Evolutionary conservation across 768 basidiomycete species (phyloP).

Genomic region (Chlorophyllum brunneum): DNA sequence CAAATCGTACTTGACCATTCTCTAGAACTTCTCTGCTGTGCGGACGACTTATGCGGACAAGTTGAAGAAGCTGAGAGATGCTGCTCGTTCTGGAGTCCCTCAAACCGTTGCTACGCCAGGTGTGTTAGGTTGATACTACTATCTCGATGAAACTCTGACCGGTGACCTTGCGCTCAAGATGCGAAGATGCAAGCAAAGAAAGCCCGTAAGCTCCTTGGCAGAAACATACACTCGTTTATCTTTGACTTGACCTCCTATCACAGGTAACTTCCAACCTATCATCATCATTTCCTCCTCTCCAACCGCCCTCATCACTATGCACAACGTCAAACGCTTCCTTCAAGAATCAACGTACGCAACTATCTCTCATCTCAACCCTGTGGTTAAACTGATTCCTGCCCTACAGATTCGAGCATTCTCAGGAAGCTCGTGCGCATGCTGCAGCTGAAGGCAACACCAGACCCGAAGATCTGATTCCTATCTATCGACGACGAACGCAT

Average conservation of each 20-base stretch:
- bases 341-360: slow-evolving; percentile 75
- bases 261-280: slow-evolving; percentile 81
- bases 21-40: slow-evolving; percentile 80
- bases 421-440: slow-evolving; percentile 67
- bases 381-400: neutral
- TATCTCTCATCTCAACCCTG: neutral
- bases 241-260: neutral
- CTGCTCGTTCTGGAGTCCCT: slow-evolving; percentile 47
- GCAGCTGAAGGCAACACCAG: slow-evolving; percentile 67
- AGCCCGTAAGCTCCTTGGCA: slow-evolving; percentile 46
- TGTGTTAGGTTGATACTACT: slow-evolving; percentile 14
- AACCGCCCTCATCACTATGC: slow-evolving; percentile 94
- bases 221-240: neutral
- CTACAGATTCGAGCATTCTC: slow-evolving; percentile 67
- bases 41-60: slow-evolving; percentile 67
- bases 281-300: slow-evolving; percentile 97
- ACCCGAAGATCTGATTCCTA: slow-evolving; percentile 82
- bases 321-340: slow-evolving; percentile 92
- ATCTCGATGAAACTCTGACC: no score
- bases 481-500: slow-evolving; percentile 77
- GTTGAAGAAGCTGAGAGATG: slow-evolving; percentile 73
- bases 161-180: slow-evolving; percentile 25
- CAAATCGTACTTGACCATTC: neutral
- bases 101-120: slow-evolving; percentile 39
- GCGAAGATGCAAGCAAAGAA: slow-evolving; percentile 64